These are phyloP conservation scores for Penicillium bovifimosum DNA, from an alignment of 495 filamentous ascomycete genomes.

Conservation along the genomic window DNA sequence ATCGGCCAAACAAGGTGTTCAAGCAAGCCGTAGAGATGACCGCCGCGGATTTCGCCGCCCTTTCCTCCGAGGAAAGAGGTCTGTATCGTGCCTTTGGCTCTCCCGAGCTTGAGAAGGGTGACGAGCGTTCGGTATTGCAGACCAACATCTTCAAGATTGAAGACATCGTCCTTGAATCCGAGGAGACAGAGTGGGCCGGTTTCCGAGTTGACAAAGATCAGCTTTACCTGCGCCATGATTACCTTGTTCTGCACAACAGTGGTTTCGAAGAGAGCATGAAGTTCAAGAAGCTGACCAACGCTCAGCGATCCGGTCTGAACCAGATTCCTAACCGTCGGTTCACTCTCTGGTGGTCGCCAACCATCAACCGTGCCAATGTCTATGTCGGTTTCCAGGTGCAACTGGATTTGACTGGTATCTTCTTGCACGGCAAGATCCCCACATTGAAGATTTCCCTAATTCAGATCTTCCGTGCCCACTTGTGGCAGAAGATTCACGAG, in stretches of 20 bases:
- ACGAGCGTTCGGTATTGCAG: conserved; percentile 15
- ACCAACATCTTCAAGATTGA: conserved; percentile 30
- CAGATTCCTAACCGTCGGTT: conserved; percentile 99
- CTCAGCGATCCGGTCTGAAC: conserved; percentile 95
- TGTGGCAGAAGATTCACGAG: conserved; percentile 99
- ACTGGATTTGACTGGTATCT: conserved; percentile 96
- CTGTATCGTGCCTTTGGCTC: conserved; percentile 24
- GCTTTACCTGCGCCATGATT: conserved; percentile 44
- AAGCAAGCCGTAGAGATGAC: conserved; percentile 35
- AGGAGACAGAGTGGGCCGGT: conserved; percentile 37
- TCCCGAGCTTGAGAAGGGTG: conserved; percentile 12
- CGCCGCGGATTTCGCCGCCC: conserved; percentile 36
- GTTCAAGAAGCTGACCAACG: conserved; percentile 99
- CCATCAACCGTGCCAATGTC: conserved; percentile 57
- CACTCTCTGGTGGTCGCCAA: conserved; percentile 96
- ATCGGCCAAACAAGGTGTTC: neutral
- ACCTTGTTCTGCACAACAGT: conserved; percentile 41
- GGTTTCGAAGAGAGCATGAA: conserved; percentile 87
- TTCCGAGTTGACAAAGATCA: conserved; percentile 47
- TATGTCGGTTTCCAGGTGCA: conserved; percentile 97
- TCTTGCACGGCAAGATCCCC: conserved; percentile 98
- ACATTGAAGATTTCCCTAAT: conserved; percentile 98
- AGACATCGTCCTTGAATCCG: conserved; percentile 35
- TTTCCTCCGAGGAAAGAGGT: conserved; percentile 24
- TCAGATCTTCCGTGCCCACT: conserved; percentile 98